phyloP scores from a whole-genome alignment of 139 green algal genomes.

The Chlorella ohadii region DNA sequence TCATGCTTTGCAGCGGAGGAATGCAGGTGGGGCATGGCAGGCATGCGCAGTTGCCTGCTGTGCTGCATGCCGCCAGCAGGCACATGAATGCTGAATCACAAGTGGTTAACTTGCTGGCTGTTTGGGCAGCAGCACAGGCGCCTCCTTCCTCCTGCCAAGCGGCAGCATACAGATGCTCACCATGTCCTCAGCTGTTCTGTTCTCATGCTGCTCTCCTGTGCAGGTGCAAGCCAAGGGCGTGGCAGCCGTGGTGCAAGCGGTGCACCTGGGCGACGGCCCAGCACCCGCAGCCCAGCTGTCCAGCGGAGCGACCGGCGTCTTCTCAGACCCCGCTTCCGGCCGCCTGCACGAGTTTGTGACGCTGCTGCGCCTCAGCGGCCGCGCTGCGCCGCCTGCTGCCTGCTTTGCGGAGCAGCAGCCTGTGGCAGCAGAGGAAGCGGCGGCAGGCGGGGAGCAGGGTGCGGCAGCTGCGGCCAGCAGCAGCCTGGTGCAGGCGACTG shows the following conservation, averaged over 20 bases:
- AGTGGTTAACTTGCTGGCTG: no score
- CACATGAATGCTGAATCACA: no score
- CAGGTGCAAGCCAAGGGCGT: constrained; percentile 42
- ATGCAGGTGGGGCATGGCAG: no score
- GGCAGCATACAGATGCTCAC: no score
- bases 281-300: constrained; percentile 15
- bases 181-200: no score
- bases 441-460: not conserved
- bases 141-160: no score
- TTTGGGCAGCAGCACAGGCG: no score
- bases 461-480: constrained; percentile 6
- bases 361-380: constrained; percentile 56
- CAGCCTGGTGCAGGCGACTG: constrained; percentile 45
- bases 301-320: constrained; percentile 31
- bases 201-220: no score
- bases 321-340: not conserved
- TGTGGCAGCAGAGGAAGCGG: constrained; percentile 1
- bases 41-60: no score
- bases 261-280: constrained; percentile 56
- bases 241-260: constrained; percentile 73
- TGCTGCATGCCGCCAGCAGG: no score
- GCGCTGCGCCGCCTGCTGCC: constrained; percentile 20
- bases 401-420: not conserved
- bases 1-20: no score
- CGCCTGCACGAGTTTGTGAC: constrained; percentile 60